Evolutionary conservation across 2,329 filamentous ascomycete species (phyloP).

Genomic region (Arthroderma uncinatum): DNA sequence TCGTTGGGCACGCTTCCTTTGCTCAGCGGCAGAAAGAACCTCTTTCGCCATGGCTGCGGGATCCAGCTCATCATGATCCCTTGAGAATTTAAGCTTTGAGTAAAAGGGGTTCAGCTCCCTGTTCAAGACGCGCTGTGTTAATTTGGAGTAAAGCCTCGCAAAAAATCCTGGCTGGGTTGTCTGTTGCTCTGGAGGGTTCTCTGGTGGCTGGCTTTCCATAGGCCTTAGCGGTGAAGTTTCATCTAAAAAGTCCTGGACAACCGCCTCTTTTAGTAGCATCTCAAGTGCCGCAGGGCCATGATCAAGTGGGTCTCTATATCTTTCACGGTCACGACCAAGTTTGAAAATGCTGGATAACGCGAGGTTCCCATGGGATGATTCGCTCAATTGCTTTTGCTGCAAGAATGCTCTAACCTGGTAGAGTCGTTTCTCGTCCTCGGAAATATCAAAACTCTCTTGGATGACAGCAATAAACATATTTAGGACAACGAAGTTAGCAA

Average conservation of each 20-base stretch:
- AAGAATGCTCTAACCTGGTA: conserved; percentile 94
- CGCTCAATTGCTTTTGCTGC: conserved; percentile 75
- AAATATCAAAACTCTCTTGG: conserved; percentile 97
- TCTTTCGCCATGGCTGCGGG: conserved; percentile 81
- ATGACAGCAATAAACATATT: conserved; percentile 99
- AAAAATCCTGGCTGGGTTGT: conserved; percentile 48
- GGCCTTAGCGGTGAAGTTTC: conserved; percentile 41
- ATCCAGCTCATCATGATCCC: conserved; percentile 66
- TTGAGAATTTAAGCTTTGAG: conserved; percentile 60
- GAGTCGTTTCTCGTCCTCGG: conserved; percentile 92
- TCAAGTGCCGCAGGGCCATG: conserved; percentile 87
- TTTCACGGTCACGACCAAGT: conserved; percentile 50
- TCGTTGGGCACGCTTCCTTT: conserved; percentile 74
- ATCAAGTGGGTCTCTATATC: conserved; percentile 68
- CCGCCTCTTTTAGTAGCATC: conserved; percentile 91
- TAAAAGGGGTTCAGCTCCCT: conserved; percentile 92
- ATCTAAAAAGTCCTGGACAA: conserved; percentile 89
- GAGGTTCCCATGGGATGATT: conserved; percentile 57
- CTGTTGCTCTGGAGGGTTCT: conserved; percentile 23
- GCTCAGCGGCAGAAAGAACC: conserved; percentile 71
- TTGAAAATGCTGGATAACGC: conserved; percentile 61
- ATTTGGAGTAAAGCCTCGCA: conserved; percentile 50
- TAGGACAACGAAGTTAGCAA: conserved; percentile 87
- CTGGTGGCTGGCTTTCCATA: conserved; percentile 22
- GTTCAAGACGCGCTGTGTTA: conserved; percentile 47